Conservation (phyloP, 306 rosid genomes). For the Fragaria iinumae region DNA sequence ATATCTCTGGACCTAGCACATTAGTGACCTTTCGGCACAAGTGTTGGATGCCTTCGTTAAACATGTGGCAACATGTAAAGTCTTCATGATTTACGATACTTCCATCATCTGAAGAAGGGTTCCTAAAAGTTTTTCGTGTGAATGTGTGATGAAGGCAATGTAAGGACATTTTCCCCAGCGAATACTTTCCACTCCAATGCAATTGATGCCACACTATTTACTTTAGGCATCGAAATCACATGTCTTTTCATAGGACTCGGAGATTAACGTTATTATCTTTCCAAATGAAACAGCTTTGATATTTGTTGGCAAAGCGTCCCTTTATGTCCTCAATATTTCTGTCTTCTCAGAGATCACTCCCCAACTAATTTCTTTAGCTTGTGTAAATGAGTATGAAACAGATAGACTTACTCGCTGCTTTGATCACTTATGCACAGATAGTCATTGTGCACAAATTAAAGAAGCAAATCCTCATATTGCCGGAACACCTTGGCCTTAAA, state of each 20-base stretch:
- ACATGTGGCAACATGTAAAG: too few relatives aligned
- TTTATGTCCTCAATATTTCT: not conserved
- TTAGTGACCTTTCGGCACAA: not conserved
- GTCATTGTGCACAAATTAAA: not conserved
- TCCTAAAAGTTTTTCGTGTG: not conserved
- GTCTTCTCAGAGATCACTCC: not conserved
- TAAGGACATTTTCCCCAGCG: too few relatives aligned
- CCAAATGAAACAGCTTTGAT: not conserved
- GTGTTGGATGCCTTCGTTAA: too few relatives aligned
- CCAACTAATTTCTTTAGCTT: not conserved
- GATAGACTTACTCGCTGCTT: not conserved
- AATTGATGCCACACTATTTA: not conserved
- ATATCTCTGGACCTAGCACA: not conserved
- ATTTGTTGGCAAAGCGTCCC: too few relatives aligned
- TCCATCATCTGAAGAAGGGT: too few relatives aligned
- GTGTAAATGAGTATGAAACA: not conserved
- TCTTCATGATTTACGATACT: too few relatives aligned
- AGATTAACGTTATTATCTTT: too few relatives aligned
- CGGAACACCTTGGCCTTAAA: not conserved
- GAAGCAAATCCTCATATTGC: not conserved
- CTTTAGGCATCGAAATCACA: not conserved
- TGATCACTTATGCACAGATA: not conserved
- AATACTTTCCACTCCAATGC: not conserved
- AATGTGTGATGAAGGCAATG: not conserved
- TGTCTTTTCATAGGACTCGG: not conserved